Percentiles rank a stretch among this genome's conserved stretches.
Evolutionary conservation across 2,329 filamentous ascomycete genomes (phyloP).

Genomic region (Verticillium tricorpus): DNA sequence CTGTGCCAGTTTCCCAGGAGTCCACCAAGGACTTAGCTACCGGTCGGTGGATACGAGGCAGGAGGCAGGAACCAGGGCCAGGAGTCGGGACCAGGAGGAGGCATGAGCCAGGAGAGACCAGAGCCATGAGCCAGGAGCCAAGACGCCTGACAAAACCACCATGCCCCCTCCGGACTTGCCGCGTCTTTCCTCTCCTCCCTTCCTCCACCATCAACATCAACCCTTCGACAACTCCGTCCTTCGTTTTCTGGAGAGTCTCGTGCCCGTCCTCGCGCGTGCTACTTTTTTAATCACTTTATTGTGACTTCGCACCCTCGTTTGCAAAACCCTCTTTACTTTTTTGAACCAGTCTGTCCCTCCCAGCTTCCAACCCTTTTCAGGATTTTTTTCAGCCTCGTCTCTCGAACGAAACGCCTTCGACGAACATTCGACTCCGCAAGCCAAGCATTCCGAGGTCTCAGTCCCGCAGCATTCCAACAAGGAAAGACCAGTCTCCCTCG

Average conservation of each 20-base stretch:
- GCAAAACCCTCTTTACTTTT: conserved; percentile 5
- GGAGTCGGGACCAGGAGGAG: not conserved
- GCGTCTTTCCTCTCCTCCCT: not conserved
- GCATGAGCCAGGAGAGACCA: not conserved
- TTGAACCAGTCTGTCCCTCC: not conserved
- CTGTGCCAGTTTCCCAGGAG: too few species aligned
- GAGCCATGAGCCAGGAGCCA: not conserved
- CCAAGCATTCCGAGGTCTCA: not conserved
- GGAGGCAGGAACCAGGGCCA: not conserved
- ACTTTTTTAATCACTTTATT: conserved; percentile 12
- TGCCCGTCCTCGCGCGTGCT: conserved; percentile 1
- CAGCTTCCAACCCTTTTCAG: not conserved
- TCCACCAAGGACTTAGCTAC: not conserved
- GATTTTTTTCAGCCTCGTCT: not conserved
- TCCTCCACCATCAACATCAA: not conserved
- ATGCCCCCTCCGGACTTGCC: not conserved
- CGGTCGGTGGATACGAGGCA: not conserved
- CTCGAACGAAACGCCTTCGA: not conserved
- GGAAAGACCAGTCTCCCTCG: not conserved
- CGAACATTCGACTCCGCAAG: not conserved
- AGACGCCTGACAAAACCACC: conserved; percentile 1
- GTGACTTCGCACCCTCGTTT: conserved; percentile 13
- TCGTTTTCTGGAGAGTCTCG: conserved; percentile 1
- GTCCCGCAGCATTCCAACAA: not conserved
- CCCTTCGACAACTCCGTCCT: not conserved